Conservation (phyloP, 2,329 filamentous ascomycete species). For the Trichoderma sp. region DNA sequence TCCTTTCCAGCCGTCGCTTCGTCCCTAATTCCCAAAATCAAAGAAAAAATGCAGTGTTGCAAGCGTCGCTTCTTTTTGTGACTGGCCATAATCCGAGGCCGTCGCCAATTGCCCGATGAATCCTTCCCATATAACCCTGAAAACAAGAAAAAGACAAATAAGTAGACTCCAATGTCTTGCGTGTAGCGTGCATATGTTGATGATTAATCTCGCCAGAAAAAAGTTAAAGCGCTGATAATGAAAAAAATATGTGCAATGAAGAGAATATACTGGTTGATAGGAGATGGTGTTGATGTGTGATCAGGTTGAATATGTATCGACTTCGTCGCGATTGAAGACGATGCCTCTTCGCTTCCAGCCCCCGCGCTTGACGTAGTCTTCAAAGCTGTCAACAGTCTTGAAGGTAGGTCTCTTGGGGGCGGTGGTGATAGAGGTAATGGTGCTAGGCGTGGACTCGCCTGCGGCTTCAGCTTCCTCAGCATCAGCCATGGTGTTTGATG, state of each 20-base stretch:
- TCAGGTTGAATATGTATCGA: neutral
- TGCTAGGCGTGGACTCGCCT: conserved; percentile 27
- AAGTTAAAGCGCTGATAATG: conserved; percentile 2
- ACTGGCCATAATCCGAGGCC: neutral
- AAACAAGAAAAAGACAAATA: neutral
- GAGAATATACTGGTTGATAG: neutral
- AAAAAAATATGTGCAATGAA: conserved; percentile 4
- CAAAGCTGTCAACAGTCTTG: conserved; percentile 41
- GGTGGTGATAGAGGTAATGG: conserved; percentile 37
- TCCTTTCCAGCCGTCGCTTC: conserved; percentile 10
- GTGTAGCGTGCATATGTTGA: neutral
- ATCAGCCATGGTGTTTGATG: conserved; percentile 28
- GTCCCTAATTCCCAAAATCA: neutral
- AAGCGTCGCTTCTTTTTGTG: conserved; percentile 5
- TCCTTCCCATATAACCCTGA: neutral
- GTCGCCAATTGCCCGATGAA: neutral
- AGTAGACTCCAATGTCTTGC: neutral
- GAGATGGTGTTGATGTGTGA: neutral
- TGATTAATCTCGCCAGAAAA: neutral
- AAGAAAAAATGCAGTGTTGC: conserved; percentile 15
- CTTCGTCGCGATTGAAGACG: conserved; percentile 41
- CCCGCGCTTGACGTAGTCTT: conserved; percentile 45
- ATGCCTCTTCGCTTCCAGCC: conserved; percentile 48
- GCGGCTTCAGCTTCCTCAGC: conserved; percentile 29
- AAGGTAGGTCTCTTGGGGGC: conserved; percentile 40